Base-by-base conservation (phyloP, 768 basidiomycete species). In the Myochromella boudieri region DNA sequence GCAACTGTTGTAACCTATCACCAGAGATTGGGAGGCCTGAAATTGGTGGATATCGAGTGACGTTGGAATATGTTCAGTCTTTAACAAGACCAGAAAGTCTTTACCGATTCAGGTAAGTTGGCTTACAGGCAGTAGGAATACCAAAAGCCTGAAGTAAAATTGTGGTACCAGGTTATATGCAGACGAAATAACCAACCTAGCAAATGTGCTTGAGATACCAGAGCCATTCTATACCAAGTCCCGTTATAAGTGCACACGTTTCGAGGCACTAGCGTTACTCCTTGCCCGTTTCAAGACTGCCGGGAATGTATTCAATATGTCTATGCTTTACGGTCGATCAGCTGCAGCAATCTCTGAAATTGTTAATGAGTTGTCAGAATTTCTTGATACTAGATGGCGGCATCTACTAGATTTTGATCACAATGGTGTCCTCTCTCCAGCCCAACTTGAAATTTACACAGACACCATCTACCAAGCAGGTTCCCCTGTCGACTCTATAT, bases 321-420 rank as follows among this genome's bases (percentile, higher is more conserved):
- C n/a, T 11, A 21, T 42, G 2, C n/a, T 15, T 6, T 42, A 42
- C 17, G 6, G 31, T 11, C 17, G 41, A n/a, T 29, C 27, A 9
- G 26, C 27, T 6, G 15, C 27, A 9, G 24, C 17, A 3, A 32
- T 42, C 11, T 27, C 28, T 42, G 28, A 42, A 12, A 28, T 15
- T 14, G 28, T 42, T 1, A 42, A 42, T 21, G 28, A 32, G 17
- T 11, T 41, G 11, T 24, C 33, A 9, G 2, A 37, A 7, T 27
- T 27, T 18, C 21, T 48, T 11, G 39, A 48, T 40, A 25, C 40
- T 6, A n/a, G 2, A 12, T 48, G 46, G 46, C 10, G 12, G 0
- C 39, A 48, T 32, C 25, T 48, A 1, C 38, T 48, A 2, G 12
- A 37, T 6, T 48, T 15, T 33, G 46, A 41, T 41, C n/a, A 15